These are phyloP conservation scores for Massarina eburnea DNA, from an alignment of 2,329 filamentous ascomycete genomes.

Conservation along the genomic window DNA sequence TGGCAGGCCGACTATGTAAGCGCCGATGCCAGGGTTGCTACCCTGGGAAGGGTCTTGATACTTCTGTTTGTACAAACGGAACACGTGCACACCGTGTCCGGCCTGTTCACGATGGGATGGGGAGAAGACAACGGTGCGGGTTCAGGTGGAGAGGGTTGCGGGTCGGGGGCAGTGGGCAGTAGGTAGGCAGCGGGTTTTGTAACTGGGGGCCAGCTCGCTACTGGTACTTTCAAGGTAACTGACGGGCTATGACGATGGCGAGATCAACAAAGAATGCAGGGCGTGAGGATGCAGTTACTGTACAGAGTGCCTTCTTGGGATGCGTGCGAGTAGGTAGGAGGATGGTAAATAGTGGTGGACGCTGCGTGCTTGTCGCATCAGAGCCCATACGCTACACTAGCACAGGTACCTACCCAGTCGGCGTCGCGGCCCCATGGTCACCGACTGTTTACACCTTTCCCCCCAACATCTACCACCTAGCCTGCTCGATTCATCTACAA, in stretches of 20 bases:
- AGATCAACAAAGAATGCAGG: conserved; percentile 1
- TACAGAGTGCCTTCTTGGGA: conserved; percentile 5
- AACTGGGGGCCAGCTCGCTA: background rate
- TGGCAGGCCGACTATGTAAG: conserved; percentile 14
- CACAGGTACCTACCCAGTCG: background rate
- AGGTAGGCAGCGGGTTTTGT: background rate
- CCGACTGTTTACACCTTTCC: background rate
- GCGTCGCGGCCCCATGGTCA: conserved; percentile 4
- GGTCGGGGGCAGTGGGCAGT: too few species aligned
- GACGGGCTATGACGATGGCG: background rate
- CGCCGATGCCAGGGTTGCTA: background rate
- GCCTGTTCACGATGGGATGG: too few species aligned
- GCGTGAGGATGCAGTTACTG: background rate
- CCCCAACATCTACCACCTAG: background rate
- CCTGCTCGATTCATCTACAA: too few species aligned
- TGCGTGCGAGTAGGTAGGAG: conserved; percentile 2
- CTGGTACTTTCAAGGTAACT: too few species aligned
- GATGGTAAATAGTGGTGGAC: background rate
- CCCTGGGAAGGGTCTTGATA: too few species aligned
- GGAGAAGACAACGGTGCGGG: too few species aligned
- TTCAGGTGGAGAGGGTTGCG: too few species aligned
- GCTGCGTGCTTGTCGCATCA: background rate
- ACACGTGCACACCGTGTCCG: too few species aligned
- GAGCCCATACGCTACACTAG: too few species aligned
- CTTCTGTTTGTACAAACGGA: too few species aligned